Evolutionary conservation across 352 stramenopile genomes (phyloP).

Genomic region (Pythium rishiriense): DNA sequence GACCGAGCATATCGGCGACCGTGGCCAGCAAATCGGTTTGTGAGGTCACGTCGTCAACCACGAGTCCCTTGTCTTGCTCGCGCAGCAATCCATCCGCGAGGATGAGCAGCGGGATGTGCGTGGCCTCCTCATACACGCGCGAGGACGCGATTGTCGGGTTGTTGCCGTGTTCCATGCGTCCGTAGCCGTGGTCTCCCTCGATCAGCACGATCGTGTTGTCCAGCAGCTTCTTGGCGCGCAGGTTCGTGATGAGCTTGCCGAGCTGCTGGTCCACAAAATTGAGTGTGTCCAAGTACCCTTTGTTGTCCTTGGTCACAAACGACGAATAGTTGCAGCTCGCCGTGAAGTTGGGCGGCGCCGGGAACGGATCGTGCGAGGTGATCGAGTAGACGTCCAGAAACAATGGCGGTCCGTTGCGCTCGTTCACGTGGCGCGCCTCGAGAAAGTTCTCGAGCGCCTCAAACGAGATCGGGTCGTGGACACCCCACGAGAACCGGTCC

Average conservation of each 20-base stretch:
- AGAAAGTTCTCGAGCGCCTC: conserved; percentile 6
- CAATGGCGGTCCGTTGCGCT: not conserved
- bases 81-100: conserved; percentile 12
- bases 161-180: conserved; percentile 18
- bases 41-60: conserved; percentile 16
- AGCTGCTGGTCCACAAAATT: conserved; percentile 20
- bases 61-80: conserved; percentile 11
- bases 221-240: conserved; percentile 12
- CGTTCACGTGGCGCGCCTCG: not conserved
- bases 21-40: conserved; percentile 17
- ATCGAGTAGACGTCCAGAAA: conserved; percentile 26
- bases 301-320: conserved; percentile 13
- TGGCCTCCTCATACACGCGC: conserved; percentile 13
- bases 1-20: conserved; percentile 14
- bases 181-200: conserved; percentile 24
- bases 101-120: conserved; percentile 15
- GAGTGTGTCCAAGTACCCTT: conserved; percentile 15
- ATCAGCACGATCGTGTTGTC: conserved; percentile 26
- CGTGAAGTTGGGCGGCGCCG: not conserved
- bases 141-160: conserved; percentile 18
- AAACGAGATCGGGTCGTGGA: conserved; percentile 18
- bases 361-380: conserved; percentile 17
- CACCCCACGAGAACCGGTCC: conserved; percentile 16
- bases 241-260: conserved; percentile 8
- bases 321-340: conserved; percentile 17